These are phyloP conservation scores for Delonix regia DNA, from an alignment of 306 rosid species.

Conservation along the genomic window DNA sequence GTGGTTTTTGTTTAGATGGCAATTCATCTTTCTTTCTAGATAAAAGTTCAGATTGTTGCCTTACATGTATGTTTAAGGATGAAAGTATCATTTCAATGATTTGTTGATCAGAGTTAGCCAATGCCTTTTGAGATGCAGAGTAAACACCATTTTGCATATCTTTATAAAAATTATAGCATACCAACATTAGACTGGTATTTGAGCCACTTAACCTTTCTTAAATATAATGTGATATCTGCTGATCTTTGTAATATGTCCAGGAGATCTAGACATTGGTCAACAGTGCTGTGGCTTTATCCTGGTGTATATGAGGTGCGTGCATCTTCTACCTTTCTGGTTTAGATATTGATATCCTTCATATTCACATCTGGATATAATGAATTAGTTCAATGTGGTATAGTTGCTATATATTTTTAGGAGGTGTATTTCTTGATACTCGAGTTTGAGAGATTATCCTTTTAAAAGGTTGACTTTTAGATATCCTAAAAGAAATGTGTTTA, in stretches of 20 bases:
- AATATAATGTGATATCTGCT: constrained; percentile 28
- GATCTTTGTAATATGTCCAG: constrained; percentile 49
- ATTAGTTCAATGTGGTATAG: constrained; percentile 10
- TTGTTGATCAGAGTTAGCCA: constrained; percentile 28
- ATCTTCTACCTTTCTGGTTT: constrained; percentile 33
- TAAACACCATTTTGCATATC: constrained; percentile 18
- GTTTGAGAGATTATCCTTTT: background rate
- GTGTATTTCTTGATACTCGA: background rate
- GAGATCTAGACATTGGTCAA: constrained; percentile 72
- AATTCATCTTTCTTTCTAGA: background rate
- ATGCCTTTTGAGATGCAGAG: constrained; percentile 26
- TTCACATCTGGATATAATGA: constrained; percentile 7
- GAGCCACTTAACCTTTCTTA: constrained; percentile 9
- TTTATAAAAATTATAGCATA: constrained; percentile 3
- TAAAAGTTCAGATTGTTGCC: background rate
- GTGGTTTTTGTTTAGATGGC: constrained; percentile 21
- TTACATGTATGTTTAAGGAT: background rate
- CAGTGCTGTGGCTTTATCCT: constrained; percentile 89
- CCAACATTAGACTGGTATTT: constrained; percentile 4
- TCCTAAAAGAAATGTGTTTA: background rate
- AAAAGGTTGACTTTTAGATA: background rate
- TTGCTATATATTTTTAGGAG: constrained; percentile 14
- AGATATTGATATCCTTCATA: constrained; percentile 6
- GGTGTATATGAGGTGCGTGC: constrained; percentile 86
- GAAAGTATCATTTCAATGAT: constrained; percentile 23